Base-by-base conservation (phyloP, 1,139 yeast species). In the Zygosaccharomyces sapae region DNA sequence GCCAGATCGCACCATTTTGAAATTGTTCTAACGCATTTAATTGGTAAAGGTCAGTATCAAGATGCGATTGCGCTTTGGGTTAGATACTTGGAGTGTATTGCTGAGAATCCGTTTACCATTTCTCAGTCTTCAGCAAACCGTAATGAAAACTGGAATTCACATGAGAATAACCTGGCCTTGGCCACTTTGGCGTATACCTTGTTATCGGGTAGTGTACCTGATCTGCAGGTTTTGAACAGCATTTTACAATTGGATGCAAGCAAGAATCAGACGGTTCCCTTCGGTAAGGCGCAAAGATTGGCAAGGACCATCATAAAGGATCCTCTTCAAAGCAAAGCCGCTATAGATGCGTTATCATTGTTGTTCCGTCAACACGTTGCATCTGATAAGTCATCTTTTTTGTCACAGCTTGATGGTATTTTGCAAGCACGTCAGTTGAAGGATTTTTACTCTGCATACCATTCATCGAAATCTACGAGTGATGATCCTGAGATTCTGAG, bases 31-130 rank as follows among this genome's bases (percentile, higher is more conserved):
- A 53, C 49, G 41, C 43, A 58, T 24, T 43, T 56, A 29, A 34
- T 62, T 9, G 20, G 30, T 2, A 34, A 51, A 16, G 46, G 50
- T 16, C 39, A 48, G 25, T 55, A 55, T 8, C 56, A 62, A 45
- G 67, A 62, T 37, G 65, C 55, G 3, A 52, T 63, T 40, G 58
- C 61, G 3, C 47, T 62, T 18, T 63, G 67, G 67, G 57, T 63
- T 1, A 61, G 56, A 37, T 63, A 56, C 45, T 45, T 63, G 35
- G 63, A 59, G 43, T 50, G 50, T 3, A 40, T 53, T 8, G 54
- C 55, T 2, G 57, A 55, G 30, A 55, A 55, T 46, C 57, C 58
- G 33, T 48, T 49, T 20, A 46, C 54, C 13, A 24, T 54, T 12
- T 39, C 43, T 3, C 43, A 43, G 16, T 48, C 52, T 19, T 43